Base-by-base conservation (phyloP, 495 filamentous ascomycete genomes). In the Aspergillus asperescens region DNA sequence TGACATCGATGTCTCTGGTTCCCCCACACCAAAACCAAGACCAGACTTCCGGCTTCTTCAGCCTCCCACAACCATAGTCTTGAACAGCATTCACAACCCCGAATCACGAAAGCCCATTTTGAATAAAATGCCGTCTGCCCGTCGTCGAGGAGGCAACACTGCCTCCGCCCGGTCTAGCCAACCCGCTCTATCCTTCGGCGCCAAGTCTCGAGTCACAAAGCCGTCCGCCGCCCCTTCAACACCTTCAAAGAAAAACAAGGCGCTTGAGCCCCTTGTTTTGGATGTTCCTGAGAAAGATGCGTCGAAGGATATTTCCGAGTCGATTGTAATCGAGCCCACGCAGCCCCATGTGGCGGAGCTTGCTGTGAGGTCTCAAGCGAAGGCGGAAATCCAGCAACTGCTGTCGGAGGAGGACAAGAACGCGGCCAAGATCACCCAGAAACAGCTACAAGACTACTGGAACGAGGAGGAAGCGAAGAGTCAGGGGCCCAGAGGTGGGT, bases 391-490 rank as follows among this genome's bases (percentile, higher is more conserved):
- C 44, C 64, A 73, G 25, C 70, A 77, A 57, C 68, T 67, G 7
- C 71, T 73, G 22, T 66, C 68, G 3, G 73, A 73, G 45, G 75
- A 80, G 13, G 79, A 84, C 58, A 59, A 71, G 54, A 67, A 61
- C 55, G 89, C 88, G 3, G 60, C 72, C 25, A 77, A 78, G 47
- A 61, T 94, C 28, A 77, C 77, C 1, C 75, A 85, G 35, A 72
- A 76, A 32, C 78, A 85, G 61, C 78, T 96, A 19, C 76, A 78
- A 55, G 62, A 62, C 58, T 95, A 93, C 65, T 96, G 90, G 90
- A 67, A 66, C 34, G 57, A 54, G 19, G 81, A 89, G 57, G 86
- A 94, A 65, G 58, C 69, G 15, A 71, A 76, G 65, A 70, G 87
- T 55, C 70, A 64, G 48, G 72, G 80, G 44, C 76, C 79, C 19